Base-by-base conservation (phyloP, 768 basidiomycete species). In the Inosperma sp. region DNA sequence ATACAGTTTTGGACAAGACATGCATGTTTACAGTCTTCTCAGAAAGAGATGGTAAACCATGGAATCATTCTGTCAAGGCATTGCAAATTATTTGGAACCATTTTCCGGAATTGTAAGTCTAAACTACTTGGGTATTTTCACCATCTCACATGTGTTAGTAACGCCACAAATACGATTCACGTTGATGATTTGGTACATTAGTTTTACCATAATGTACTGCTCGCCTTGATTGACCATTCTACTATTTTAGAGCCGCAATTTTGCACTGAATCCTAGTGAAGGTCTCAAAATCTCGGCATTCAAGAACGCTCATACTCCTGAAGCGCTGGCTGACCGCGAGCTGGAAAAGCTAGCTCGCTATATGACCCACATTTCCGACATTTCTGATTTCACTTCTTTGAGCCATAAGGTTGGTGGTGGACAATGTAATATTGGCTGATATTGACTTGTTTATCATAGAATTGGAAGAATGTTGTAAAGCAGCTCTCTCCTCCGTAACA, bases 11-110 rank as follows among this genome's bases (percentile, higher is more conserved):
- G 19, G 93, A 95, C 73, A 86, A 90, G 64, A 86, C 81, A 1
- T 80, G 79, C 52, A 95, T 94, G 92, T 94, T 93, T 66, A 85
- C 83, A 4, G 86, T 93, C 2, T 92, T 91, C 65, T 80, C 82
- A 1, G 80, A 81, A 57, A 73, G 83, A 23, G 81, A 88, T 48
- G 83, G 69, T 37, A 82, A 88, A 62, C 77, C 83, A 7, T 88
- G 84, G 77, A 79, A 80, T 42, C 91, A 93, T 62, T 83, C 81
- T 30, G 88, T 92, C 27, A 92, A 92, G 62, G 76, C 87, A 5
- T 74, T 91, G 8, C 81, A 86, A 59, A 88, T 93, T 40, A 86
- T 94, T 43, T 94, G 90, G 90, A 86, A 85, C 55, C 81, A 84
- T 58, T 88, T 91, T 60, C 84, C 88, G 5, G 86, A 87, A 61